Evolutionary conservation across 345 rosid species (phyloP).

Genomic region (Moricandia arvensis): DNA sequence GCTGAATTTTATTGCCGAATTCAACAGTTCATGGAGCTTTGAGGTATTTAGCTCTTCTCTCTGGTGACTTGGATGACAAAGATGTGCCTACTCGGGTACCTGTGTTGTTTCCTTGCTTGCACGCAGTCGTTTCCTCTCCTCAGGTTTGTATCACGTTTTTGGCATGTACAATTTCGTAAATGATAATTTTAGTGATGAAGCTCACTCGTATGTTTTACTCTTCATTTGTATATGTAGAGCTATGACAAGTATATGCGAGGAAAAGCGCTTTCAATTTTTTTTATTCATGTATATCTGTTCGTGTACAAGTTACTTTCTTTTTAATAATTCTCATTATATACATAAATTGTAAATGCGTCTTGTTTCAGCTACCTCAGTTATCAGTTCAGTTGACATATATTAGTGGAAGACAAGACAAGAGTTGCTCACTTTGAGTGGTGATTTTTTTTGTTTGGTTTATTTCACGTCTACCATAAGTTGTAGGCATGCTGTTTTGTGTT

Average conservation of each 20-base stretch:
- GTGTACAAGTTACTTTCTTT: no score
- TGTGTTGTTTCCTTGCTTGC: conserved; percentile 75
- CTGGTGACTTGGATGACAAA: conserved; percentile 79
- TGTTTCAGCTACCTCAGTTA: conserved; percentile 25
- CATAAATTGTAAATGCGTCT: conserved; percentile 16
- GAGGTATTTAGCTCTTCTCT: conserved; percentile 84
- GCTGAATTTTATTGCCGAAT: conserved; percentile 15
- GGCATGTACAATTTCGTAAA: neutral
- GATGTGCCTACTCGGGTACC: conserved; percentile 70
- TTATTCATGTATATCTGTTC: conserved; percentile 70
- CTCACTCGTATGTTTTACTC: conserved; percentile 1
- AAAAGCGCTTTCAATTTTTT: conserved; percentile 78
- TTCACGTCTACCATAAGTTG: conserved; percentile 11
- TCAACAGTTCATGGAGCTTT: conserved; percentile 79
- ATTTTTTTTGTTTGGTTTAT: conserved; percentile 31
- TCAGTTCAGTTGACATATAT: conserved; percentile 45
- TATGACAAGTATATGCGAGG: conserved; percentile 63
- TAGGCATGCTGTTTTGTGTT: conserved; percentile 14
- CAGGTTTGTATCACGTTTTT: conserved; percentile 46
- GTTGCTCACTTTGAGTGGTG: conserved; percentile 78
- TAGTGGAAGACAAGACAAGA: conserved; percentile 70
- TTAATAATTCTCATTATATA: no score
- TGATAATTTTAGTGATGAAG: neutral
- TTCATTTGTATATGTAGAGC: conserved; percentile 48
- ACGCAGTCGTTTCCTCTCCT: conserved; percentile 66